A percentile compares a stretch with the other conserved stretches of the same genome.
Evolutionary conservation across 2,329 filamentous ascomycete species (phyloP).

Genomic region (Trichoderma sp.): DNA sequence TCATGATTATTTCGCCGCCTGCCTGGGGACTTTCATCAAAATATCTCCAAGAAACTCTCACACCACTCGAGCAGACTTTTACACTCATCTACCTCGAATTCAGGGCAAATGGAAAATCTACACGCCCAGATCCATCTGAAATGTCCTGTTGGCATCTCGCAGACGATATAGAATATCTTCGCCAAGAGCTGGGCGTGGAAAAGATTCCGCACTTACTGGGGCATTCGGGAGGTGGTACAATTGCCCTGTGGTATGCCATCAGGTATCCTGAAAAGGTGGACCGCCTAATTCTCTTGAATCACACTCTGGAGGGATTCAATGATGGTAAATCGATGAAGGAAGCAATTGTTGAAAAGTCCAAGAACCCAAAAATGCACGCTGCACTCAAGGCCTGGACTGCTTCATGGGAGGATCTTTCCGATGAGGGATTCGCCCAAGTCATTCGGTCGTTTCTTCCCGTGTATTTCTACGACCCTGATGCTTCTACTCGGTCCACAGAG

Average conservation of each 20-base stretch:
- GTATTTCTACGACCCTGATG: background rate
- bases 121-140: background rate
- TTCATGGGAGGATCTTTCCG: background rate
- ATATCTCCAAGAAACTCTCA: background rate
- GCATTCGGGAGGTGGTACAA: background rate
- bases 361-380: background rate
- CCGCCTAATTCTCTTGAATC: background rate
- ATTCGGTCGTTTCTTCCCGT: background rate
- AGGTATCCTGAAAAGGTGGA: background rate
- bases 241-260: background rate
- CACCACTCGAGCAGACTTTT: background rate
- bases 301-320: background rate
- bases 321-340: background rate
- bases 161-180: background rate
- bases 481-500: background rate
- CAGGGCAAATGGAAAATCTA: background rate
- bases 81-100: background rate
- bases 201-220: background rate
- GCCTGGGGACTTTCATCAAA: background rate
- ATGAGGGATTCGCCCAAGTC: background rate
- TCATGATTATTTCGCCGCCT: conserved; percentile 2
- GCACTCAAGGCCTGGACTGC: background rate
- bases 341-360: background rate
- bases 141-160: conserved; percentile 6
- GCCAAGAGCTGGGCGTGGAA: background rate